phyloP scores from a whole-genome alignment of 192 early-diverging fungal species.

The Entophlyctis luteolus region DNA sequence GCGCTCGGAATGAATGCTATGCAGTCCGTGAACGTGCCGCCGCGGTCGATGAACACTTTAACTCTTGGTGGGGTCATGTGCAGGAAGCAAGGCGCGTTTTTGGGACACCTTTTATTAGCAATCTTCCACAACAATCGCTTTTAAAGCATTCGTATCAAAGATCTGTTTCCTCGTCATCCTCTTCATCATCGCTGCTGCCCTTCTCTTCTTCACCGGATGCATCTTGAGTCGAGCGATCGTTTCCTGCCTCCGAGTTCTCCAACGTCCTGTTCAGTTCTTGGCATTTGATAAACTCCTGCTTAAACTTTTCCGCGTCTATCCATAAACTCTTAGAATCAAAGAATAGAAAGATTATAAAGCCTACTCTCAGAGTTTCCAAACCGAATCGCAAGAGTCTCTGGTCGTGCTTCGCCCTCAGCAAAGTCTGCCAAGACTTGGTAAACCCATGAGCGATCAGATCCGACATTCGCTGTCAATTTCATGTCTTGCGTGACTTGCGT shows the following conservation, averaged over 20 bases:
- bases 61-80: not conserved
- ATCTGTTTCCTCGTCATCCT: slow-evolving; percentile 12
- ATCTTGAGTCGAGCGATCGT: too few relatives aligned
- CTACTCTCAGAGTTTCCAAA: slow-evolving; percentile 89
- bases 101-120: too few relatives aligned
- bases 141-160: too few relatives aligned
- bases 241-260: slow-evolving; percentile 23
- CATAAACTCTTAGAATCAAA: not conserved
- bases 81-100: not conserved
- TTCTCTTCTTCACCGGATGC: slow-evolving; percentile 20
- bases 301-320: slow-evolving; percentile 87
- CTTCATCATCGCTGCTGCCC: not conserved
- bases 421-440: slow-evolving; percentile 88
- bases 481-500: slow-evolving; percentile 73
- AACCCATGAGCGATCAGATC: slow-evolving; percentile 98
- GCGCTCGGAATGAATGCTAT: slow-evolving; percentile 68
- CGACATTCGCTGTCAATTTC: slow-evolving; percentile 88
- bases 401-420: slow-evolving; percentile 80
- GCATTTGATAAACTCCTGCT: slow-evolving; percentile 74
- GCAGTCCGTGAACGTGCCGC: slow-evolving; percentile 97
- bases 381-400: slow-evolving; percentile 89
- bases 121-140: too few relatives aligned
- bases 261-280: slow-evolving; percentile 54
- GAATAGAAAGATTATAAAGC: slow-evolving; percentile 13
- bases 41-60: slow-evolving; percentile 80